phyloP scores from a whole-genome alignment of 164 flowering plant genomes.

The Tinospora cordifolia region DNA sequence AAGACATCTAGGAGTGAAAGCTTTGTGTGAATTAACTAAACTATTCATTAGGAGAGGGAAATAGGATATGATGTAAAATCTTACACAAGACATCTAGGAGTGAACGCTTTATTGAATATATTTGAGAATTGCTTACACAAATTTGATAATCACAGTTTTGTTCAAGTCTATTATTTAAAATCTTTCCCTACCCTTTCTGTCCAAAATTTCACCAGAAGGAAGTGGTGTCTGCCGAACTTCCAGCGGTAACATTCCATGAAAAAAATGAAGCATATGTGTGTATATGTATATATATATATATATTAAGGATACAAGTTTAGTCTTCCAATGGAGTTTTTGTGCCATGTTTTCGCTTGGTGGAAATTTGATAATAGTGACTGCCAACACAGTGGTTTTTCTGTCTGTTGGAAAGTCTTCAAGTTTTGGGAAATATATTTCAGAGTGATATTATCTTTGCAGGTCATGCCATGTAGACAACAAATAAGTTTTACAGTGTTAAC shows the following conservation, averaged over 20 bases:
- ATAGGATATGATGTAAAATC: no score
- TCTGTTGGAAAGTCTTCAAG: neutral
- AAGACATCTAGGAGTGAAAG: no score
- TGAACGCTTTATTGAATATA: no score
- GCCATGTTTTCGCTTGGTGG: no score
- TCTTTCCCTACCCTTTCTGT: neutral
- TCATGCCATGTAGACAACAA: neutral
- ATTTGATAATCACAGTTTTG: no score
- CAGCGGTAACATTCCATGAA: neutral
- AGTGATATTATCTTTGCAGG: neutral
- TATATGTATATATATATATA: neutral
- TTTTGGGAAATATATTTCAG: neutral
- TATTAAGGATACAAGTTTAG: neutral
- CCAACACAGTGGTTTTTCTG: neutral
- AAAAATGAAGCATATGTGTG: neutral
- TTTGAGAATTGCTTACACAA: no score
- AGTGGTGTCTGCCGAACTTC: neutral
- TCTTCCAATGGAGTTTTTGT: neutral
- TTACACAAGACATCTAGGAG: no score
- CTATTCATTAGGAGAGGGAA: no score
- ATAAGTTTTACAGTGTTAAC: no score
- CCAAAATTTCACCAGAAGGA: neutral
- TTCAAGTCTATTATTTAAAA: neutral
- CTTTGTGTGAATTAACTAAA: no score
- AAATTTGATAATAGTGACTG: no score